Evolutionary conservation across 192 early-diverging fungal genomes (phyloP), one percentile per base, ranked within the genome.

Genomic region (Mortierella hygrophila): DNA sequence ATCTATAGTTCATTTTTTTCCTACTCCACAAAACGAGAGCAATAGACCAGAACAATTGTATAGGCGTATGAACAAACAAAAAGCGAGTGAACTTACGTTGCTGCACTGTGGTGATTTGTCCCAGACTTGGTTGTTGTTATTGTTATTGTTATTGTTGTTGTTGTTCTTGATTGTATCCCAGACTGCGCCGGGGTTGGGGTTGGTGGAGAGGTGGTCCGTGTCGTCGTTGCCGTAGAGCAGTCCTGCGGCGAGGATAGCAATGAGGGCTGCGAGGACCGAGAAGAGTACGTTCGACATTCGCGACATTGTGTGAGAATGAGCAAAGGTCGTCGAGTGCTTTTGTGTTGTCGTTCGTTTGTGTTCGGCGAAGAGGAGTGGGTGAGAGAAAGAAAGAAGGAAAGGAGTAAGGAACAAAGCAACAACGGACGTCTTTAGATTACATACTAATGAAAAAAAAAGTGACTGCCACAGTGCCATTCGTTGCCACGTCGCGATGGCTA

Each of bases 191-290:
- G 60, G 29, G 11, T 47, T 70, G 32, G 46, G 68, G 20, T 47
- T 70, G 44, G 46, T 68, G 20, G 38, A 63, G 55, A 6, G 7
- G 55, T 49, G 55, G 32, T 18, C 49, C n/a, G 37, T 70, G 18
- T 54, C 70, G 68, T 70, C 72, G 65, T 75, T 76, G 16, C 49
- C 70, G 26, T 70, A 78, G 79, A 81, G 71, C 76, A 86, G 77
- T 54, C 79, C 79, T 41, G 84, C 74, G 9, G 70, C 79, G 10
- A 85, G 72, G 47, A 86, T 63, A 65, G 84, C 84, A 70, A 86
- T 77, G 71, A 86, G 41, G 18, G 55, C 84, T 26, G 75, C 68
- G 6, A 86, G 65, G 57, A 86, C 78, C 38, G 84, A 38, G 63
- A 75, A 73, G 65, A 75, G 57, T 44, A 74, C 23, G 10, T 41